Percentiles rank a stretch among this genome's conserved stretches.
Conservation (phyloP, 768 basidiomycete species). For the Lentinus tigrinus region DNA sequence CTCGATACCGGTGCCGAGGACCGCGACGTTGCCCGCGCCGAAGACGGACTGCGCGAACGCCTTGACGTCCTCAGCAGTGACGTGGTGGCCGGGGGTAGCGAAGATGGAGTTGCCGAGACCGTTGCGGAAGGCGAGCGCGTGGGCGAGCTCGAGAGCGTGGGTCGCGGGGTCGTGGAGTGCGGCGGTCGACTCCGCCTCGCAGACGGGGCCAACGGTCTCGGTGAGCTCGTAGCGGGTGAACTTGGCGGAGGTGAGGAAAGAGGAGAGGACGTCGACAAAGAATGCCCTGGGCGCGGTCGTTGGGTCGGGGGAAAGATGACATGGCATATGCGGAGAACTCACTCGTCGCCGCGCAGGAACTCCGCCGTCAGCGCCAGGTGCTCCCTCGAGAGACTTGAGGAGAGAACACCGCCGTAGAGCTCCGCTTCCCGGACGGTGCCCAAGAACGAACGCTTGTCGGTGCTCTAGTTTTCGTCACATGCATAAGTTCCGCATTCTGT, state of each 20-base stretch:
- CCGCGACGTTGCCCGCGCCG: conserved; percentile 75
- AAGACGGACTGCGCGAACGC: conserved; percentile 73
- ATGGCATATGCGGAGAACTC: conserved; percentile 38
- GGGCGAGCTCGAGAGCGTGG: conserved; percentile 83
- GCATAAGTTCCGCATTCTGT: background rate
- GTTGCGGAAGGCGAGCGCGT: conserved; percentile 87
- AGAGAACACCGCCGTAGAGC: conserved; percentile 89
- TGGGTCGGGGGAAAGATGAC: background rate
- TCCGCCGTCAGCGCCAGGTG: conserved; percentile 92
- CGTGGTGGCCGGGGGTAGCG: conserved; percentile 63
- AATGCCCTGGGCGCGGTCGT: conserved; percentile 52
- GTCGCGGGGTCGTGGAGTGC: conserved; percentile 61
- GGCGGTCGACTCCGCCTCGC: conserved; percentile 66
- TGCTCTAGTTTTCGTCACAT: conserved; percentile 66
- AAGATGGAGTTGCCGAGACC: conserved; percentile 92
- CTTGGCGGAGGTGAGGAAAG: conserved; percentile 79
- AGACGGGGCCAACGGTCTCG: conserved; percentile 70
- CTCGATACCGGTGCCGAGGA: conserved; percentile 86
- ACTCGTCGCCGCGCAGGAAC: conserved; percentile 96
- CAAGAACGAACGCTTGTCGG: conserved; percentile 80
- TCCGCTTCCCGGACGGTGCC: conserved; percentile 91
- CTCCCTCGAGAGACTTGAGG: conserved; percentile 81
- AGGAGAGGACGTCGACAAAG: conserved; percentile 88
- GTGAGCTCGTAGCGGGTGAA: conserved; percentile 77
- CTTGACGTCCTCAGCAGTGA: conserved; percentile 70